Evolutionary conservation across 805 yeast species (phyloP).

Genomic region (Metschnikowia reukaufii): DNA sequence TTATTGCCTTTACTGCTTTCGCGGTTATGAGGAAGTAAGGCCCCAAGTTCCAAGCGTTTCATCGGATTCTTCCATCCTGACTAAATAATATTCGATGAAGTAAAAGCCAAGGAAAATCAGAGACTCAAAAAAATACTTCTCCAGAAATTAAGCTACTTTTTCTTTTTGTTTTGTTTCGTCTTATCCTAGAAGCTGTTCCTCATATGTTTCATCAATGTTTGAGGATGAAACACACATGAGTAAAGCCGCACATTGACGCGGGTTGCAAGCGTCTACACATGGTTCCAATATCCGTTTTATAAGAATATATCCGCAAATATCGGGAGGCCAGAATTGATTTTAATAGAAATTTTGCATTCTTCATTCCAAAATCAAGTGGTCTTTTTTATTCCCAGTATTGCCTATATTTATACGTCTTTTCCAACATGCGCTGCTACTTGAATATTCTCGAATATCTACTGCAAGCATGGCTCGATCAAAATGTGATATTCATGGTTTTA

Average conservation of each 20-base stretch:
- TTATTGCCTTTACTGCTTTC: no score
- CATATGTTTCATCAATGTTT: slow-evolving; percentile 1
- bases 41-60: no score
- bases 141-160: no score
- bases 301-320: no score
- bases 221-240: slow-evolving; percentile 4
- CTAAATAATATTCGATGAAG: no score
- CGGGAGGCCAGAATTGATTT: no score
- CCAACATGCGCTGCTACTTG: slow-evolving; percentile 36
- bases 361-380: background rate
- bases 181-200: background rate
- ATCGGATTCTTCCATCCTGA: no score
- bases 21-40: no score
- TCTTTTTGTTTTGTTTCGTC: background rate
- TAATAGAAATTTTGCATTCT: no score
- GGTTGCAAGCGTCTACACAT: slow-evolving; percentile 4
- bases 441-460: slow-evolving; percentile 53
- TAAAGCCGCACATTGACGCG: slow-evolving; percentile 3
- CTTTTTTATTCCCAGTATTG: background rate
- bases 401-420: background rate
- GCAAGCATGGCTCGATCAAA: slow-evolving; percentile 67
- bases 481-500: slow-evolving; percentile 55
- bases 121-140: no score
- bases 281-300: no score
- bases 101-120: no score